Evolutionary conservation across 306 rosid genomes (phyloP).

Genomic region (Oemleria cerasiformis): DNA sequence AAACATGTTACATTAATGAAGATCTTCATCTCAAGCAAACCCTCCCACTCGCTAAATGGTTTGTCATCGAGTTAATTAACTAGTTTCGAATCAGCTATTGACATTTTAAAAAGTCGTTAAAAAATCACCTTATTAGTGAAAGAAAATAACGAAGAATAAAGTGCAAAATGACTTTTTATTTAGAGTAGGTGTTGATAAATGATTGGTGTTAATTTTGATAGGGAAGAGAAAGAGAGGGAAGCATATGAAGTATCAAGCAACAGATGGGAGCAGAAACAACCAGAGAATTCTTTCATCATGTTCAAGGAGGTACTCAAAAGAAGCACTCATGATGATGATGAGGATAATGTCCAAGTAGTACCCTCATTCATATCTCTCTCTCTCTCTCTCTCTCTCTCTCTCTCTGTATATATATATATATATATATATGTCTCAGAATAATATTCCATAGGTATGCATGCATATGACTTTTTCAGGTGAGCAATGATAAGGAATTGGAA

Average conservation of each 20-base stretch:
- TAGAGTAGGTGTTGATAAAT: too few relatives aligned
- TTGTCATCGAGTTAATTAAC: not conserved
- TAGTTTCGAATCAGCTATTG: not conserved
- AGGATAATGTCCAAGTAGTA: constrained; percentile 41
- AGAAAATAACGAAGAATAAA: too few relatives aligned
- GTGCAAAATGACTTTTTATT: too few relatives aligned
- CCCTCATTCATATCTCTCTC: constrained; percentile 19
- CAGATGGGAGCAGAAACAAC: constrained; percentile 34
- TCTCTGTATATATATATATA: not conserved
- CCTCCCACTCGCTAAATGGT: constrained; percentile 22
- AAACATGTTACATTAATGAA: constrained; percentile 12
- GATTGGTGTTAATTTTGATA: constrained; percentile 12
- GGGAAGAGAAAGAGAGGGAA: constrained; percentile 41
- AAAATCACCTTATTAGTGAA: too few relatives aligned
- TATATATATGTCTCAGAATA: not conserved
- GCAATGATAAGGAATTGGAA: constrained; percentile 32
- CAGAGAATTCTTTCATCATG: constrained; percentile 38
- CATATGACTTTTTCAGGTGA: constrained; percentile 31
- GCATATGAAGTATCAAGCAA: constrained; percentile 4
- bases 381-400: constrained; percentile 18
- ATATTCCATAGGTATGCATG: constrained; percentile 2
- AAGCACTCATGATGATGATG: constrained; percentile 1
- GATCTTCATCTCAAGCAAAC: constrained; percentile 18
- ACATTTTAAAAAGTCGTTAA: not conserved
- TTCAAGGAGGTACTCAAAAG: constrained; percentile 49